Evolutionary conservation across 257 asterid genomes (phyloP).

Genomic region (Solanum rostratum): DNA sequence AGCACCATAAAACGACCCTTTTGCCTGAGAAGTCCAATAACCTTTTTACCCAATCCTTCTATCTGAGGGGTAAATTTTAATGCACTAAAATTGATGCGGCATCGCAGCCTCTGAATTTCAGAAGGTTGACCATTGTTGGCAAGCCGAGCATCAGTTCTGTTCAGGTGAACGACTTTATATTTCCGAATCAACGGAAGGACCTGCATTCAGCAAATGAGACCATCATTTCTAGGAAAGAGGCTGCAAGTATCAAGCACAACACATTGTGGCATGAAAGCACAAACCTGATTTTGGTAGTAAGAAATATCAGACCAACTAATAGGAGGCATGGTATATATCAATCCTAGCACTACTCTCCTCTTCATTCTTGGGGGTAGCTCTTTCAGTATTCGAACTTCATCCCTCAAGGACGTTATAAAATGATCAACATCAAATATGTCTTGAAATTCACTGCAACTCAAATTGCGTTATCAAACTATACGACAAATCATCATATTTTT

Average conservation of each 20-base stretch:
- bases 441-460: slow-evolving; percentile 66
- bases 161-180: slow-evolving; percentile 82
- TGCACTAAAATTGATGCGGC: slow-evolving; percentile 81
- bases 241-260: neutral
- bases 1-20: slow-evolving; percentile 86
- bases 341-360: slow-evolving; percentile 72
- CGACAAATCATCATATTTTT: neutral
- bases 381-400: slow-evolving; percentile 86
- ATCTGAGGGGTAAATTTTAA: slow-evolving; percentile 80
- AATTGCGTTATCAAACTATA: neutral
- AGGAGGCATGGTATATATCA: slow-evolving; percentile 72
- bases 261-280: neutral
- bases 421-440: slow-evolving; percentile 93
- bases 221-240: neutral
- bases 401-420: slow-evolving; percentile 83
- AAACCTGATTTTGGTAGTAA: slow-evolving; percentile 73
- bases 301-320: slow-evolving; percentile 94
- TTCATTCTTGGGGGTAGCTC: slow-evolving; percentile 86
- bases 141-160: slow-evolving; percentile 85
- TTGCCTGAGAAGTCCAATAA: slow-evolving; percentile 59
- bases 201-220: slow-evolving; percentile 28
- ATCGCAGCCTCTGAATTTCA: slow-evolving; percentile 81
- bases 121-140: slow-evolving; percentile 82
- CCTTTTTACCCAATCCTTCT: slow-evolving; percentile 87
- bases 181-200: slow-evolving; percentile 84